Conservation (phyloP, 176 grass and related monocot species). For the Themeda triandra region DNA sequence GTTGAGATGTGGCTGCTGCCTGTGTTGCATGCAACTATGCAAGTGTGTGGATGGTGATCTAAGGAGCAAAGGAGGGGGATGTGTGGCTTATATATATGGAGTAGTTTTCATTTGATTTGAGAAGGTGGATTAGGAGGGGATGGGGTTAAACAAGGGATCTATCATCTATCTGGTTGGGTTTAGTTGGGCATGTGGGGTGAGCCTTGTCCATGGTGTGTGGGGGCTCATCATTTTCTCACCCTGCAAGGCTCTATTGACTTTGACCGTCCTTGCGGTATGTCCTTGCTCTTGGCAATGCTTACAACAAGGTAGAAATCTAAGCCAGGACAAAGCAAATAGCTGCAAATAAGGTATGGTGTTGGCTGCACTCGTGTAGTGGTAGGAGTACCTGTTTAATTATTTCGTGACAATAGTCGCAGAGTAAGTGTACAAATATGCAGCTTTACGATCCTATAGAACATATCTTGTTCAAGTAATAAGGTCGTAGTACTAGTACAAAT, state of each 20-base stretch:
- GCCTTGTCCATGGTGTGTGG: not conserved
- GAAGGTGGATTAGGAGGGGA: not conserved
- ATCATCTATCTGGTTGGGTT: constrained; percentile 12
- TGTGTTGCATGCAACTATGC: constrained; percentile 2
- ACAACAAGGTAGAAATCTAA: too few species aligned
- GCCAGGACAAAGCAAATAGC: too few species aligned
- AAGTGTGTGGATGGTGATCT: not conserved
- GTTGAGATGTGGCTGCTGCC: not conserved
- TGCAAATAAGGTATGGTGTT: too few species aligned
- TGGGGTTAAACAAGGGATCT: not conserved
- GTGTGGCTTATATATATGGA: constrained; percentile 3
- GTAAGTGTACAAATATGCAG: too few species aligned
- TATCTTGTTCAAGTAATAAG: too few species aligned
- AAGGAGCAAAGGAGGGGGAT: not conserved
- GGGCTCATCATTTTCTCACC: constrained; percentile 14
- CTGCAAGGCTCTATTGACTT: constrained; percentile 9
- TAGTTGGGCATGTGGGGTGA: constrained; percentile 27
- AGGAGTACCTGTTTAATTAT: too few species aligned
- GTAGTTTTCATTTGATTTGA: not conserved
- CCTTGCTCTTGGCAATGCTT: not conserved
- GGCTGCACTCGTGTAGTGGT: too few species aligned
- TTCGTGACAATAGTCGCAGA: too few species aligned
- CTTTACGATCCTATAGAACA: too few species aligned
- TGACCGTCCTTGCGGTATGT: constrained; percentile 9
- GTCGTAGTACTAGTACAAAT: too few species aligned